Conservation (phyloP, 495 filamentous ascomycete species). For the Penicillium angulare region DNA sequence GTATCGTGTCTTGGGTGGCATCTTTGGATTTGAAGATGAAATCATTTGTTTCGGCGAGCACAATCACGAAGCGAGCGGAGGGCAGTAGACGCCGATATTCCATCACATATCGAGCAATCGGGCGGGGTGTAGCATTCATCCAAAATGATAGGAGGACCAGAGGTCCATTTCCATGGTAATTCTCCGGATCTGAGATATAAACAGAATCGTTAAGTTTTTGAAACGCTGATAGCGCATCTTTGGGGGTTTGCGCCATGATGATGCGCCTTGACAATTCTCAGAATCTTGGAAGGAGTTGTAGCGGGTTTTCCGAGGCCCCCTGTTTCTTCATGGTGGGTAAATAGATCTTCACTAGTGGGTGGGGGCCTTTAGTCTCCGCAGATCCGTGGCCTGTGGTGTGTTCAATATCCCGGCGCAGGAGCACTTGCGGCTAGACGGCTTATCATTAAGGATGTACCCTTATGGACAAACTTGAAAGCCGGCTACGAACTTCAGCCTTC, state of each 20-base stretch:
- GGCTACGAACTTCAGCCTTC: too few relatives aligned
- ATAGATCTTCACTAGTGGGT: neutral
- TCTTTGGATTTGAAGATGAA: conserved; percentile 30
- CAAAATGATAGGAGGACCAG: conserved; percentile 42
- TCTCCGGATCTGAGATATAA: conserved; percentile 30
- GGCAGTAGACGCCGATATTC: conserved; percentile 38
- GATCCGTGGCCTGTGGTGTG: neutral
- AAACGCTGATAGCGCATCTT: conserved; percentile 15
- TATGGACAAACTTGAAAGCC: too few relatives aligned
- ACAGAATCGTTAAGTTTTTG: conserved; percentile 32
- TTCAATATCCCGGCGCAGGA: too few relatives aligned
- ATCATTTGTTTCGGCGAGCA: conserved; percentile 36
- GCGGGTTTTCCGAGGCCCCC: neutral
- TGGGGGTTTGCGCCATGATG: neutral
- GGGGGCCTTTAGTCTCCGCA: neutral
- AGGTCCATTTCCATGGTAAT: neutral
- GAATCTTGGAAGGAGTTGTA: neutral
- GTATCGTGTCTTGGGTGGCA: conserved; percentile 26
- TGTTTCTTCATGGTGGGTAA: neutral
- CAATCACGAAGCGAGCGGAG: conserved; percentile 39
- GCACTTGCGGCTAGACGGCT: too few relatives aligned
- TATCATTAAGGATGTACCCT: too few relatives aligned
- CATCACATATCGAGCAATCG: conserved; percentile 37
- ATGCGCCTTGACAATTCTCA: too few relatives aligned
- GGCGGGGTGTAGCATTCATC: conserved; percentile 43